Evolutionary conservation across 1,284 basidiomycete genomes (phyloP), one percentile per base, ranked within the genome.

Genomic region (Apiotrichum laibachii): DNA sequence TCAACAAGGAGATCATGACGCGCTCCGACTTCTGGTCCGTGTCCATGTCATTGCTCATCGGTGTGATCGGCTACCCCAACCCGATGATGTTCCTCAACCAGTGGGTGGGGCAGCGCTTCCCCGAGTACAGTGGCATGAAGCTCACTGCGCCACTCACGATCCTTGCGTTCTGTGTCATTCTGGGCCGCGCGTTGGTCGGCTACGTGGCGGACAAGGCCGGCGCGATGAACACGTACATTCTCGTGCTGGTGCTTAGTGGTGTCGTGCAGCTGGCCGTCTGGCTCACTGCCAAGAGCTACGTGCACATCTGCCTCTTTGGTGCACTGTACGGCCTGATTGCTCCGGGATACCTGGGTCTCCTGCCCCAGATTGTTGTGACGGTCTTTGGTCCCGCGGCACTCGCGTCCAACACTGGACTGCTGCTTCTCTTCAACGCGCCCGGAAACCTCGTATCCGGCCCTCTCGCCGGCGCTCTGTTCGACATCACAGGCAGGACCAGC

Each of bases 331-430:
- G 58, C 37, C 46, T 62, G 9, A 42, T 61, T 11, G 71, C 72
- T 6, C 69, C 72, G 1, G 69, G 69, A 3, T 73, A 65, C 37
- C 49, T 70, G 2, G 66, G 68, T 3, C 57, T 73, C 16, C 53
- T 73, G 43, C 72, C 72, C 1, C 69, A 71, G 51, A 69, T 70
- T 35, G 65, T 69, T 21, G 68, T 70, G 1, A 67, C 69, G 22
- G 26, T 73, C 5, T 70, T 73, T 44, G 72, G 72, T 2, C 65
- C 68, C 0, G 45, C 57, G 2, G 66, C 70, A 46, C 61, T 73
- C 7, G 72, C 72, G 15, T 67, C 66, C 6, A 73, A 73, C 46
- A 67, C 70, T 4, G 72, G 61, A 10, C 19, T 62, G 5, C 49
- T 62, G 8, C 55, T 62, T 11, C 31, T 62, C 2, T 62, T 62